Conservation (phyloP, 345 rosid species). For the Eucalyptus curtisii region DNA sequence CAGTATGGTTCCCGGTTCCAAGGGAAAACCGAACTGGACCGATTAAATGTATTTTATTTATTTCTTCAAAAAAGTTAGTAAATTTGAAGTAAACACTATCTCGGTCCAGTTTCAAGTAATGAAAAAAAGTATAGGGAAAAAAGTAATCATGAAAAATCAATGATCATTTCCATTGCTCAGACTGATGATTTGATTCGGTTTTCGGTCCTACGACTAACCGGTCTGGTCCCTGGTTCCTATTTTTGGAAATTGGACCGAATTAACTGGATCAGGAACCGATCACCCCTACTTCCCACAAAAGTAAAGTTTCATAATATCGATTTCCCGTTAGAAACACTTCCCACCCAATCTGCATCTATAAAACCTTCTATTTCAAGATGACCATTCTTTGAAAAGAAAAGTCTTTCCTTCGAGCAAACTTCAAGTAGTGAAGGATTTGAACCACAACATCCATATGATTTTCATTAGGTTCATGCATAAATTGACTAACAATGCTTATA, state of each 20-base stretch:
- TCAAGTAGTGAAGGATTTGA: background rate
- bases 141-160: too few relatives aligned
- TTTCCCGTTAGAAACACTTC: background rate
- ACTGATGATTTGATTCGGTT: too few relatives aligned
- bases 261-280: accelerated
- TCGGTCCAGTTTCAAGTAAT: too few relatives aligned
- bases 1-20: too few relatives aligned
- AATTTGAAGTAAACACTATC: too few relatives aligned
- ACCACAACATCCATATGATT: background rate
- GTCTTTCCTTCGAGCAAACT: background rate
- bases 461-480: background rate
- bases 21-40: too few relatives aligned
- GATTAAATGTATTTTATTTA: too few relatives aligned
- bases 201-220: accelerated
- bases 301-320: background rate
- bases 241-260: accelerated
- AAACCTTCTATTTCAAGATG: background rate
- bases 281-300: background rate
- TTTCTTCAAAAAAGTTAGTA: too few relatives aligned
- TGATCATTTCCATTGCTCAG: too few relatives aligned
- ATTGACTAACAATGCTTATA: background rate
- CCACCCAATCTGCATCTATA: background rate
- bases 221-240: accelerated
- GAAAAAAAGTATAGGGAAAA: too few relatives aligned
- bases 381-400: background rate